Evolutionary conservation across 2,329 filamentous ascomycete species (phyloP), one percentile per base, ranked within the genome.

Genomic region (Penicillium occitanis): DNA sequence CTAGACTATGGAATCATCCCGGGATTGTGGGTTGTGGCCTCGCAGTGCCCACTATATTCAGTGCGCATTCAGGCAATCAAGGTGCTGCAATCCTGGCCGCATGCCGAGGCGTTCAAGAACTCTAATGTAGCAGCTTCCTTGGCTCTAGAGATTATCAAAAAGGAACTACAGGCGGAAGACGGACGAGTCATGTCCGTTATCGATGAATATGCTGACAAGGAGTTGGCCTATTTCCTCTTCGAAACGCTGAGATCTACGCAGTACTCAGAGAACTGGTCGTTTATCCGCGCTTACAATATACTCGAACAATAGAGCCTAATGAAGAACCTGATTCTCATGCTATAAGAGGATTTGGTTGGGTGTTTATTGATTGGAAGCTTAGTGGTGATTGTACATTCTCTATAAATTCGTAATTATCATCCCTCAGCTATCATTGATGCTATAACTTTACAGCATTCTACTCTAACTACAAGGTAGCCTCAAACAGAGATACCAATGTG

Each of bases 101-200:
- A 63, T 53, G 28, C 14, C 19, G 61, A 63, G 28, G 50, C 28
- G 5, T 35, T 57, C 5, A 55, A 51, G 14, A 57, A 63, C 17
- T 63, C 61, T n/a, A 63, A 63, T 42, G 1, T 57, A 10, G 28
- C 50, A 14, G 70, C 44, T 66, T 63, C 35, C 5, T 22, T 58
- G 33, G 50, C 50, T n/a, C 25, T 53, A n/a, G 50, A 53, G 7
- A 53, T 53, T 33, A 53, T 53, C 50, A 53, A 33, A n/a, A 53
- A 22, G 25, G 50, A 53, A 17, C 6, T 53, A 30, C 50, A 30
- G 50, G 3, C 25, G 14, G 50, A n/a, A 7, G 13, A 53, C 14
- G 25, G 28, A 4, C 7, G 2, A n/a, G 50, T 5, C 17, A n/a
- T 53, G 50, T 30, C 50, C 28, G 17, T 53, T 14, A 53, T 33